These are phyloP conservation scores for Pleurotus djamor DNA, from an alignment of 768 basidiomycete species.

Conservation along the genomic window DNA sequence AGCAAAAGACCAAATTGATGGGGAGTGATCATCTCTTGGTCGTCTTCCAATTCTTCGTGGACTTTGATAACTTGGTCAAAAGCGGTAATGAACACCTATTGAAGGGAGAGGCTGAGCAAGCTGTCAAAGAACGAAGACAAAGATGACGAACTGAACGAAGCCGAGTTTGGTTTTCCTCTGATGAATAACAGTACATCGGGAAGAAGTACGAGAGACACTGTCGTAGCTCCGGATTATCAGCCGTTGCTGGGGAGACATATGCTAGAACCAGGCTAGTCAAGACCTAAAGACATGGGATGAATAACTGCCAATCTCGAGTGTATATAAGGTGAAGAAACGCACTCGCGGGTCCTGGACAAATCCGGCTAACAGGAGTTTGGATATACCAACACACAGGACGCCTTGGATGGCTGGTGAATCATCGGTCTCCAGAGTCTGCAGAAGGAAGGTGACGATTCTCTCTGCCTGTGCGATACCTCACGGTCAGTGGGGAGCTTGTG, in stretches of 20 bases:
- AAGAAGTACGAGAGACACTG: slow-evolving; percentile 97
- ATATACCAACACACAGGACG: slow-evolving; percentile 76
- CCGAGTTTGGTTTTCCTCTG: slow-evolving; percentile 71
- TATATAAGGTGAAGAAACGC: slow-evolving; percentile 10
- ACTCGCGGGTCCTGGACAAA: slow-evolving; percentile 80
- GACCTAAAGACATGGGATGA: slow-evolving; percentile 12
- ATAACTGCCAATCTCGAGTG: slow-evolving; percentile 6
- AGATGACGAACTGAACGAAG: slow-evolving; percentile 40
- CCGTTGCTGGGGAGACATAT: slow-evolving; percentile 87
- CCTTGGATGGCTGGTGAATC: slow-evolving; percentile 77
- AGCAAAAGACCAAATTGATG: slow-evolving; percentile 77
- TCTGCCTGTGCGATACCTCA: slow-evolving; percentile 24
- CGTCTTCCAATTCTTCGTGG: slow-evolving; percentile 66
- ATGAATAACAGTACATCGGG: slow-evolving; percentile 90
- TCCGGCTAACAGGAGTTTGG: slow-evolving; percentile 86
- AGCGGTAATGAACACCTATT: slow-evolving; percentile 70
- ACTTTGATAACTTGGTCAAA: slow-evolving; percentile 59
- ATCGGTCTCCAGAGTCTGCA: slow-evolving; percentile 56
- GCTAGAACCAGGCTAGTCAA: slow-evolving; percentile 41
- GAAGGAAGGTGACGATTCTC: slow-evolving; percentile 43
- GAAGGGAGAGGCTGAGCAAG: neutral
- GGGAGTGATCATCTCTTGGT: slow-evolving; percentile 70
- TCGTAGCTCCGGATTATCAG: slow-evolving; percentile 78
- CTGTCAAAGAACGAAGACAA: neutral
- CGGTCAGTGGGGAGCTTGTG: neutral